Evolutionary conservation across 805 yeast genomes (phyloP).

Genomic region (Metschnikowia reukaufii): DNA sequence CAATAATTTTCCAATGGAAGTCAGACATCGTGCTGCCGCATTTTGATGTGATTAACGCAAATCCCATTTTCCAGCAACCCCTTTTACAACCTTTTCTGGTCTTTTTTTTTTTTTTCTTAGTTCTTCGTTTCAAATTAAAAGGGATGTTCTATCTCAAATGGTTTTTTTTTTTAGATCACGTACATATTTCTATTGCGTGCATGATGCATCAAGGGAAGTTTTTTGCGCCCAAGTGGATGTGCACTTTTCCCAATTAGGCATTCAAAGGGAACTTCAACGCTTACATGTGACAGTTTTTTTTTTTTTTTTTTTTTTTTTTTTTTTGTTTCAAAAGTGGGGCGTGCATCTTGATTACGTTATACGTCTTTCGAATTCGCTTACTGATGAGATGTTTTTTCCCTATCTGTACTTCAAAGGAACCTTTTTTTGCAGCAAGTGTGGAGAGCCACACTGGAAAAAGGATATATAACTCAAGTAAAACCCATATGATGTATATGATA

Average conservation of each 20-base stretch:
- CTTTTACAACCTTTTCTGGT: no score
- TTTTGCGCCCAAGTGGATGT: background rate
- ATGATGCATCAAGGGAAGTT: background rate
- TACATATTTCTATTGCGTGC: background rate
- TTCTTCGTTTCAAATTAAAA: no score
- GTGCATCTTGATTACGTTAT: background rate
- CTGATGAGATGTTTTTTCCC: background rate
- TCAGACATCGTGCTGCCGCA: no score
- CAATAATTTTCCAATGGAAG: no score
- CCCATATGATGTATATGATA: background rate
- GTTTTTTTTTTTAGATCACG: background rate
- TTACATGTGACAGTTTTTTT: background rate
- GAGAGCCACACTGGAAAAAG: constrained; percentile 7
- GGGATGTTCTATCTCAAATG: no score
- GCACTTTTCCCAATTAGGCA: constrained; percentile 1
- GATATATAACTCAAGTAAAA: background rate
- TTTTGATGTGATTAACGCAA: no score
- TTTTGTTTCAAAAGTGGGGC: background rate
- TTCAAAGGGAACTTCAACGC: constrained; percentile 1
- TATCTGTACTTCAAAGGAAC: constrained; percentile 8
- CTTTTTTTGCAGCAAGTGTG: constrained; percentile 1
- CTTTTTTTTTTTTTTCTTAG: no score
- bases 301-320: no score
- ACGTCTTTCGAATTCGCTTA: background rate
- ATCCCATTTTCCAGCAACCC: no score